Conservation (phyloP, 768 basidiomycete genomes). For the Tubosaeta sp. region DNA sequence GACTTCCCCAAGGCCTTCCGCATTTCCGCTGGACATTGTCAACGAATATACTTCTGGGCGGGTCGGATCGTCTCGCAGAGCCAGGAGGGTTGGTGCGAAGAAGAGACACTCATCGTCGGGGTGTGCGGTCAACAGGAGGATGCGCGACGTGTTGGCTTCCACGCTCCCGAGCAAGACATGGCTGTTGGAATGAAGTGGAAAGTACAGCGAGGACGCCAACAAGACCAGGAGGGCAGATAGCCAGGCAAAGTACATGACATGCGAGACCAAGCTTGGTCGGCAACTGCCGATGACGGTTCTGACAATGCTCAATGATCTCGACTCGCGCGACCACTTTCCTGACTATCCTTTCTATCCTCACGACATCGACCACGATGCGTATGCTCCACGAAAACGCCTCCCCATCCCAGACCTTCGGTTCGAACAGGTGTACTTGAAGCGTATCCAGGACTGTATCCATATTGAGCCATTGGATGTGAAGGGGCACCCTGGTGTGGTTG, state of each 20-base stretch:
- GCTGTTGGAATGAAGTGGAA: slow-evolving; percentile 23
- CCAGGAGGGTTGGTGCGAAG: slow-evolving; percentile 80
- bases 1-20: slow-evolving; percentile 65
- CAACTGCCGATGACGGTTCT: slow-evolving; percentile 15
- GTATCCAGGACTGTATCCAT: slow-evolving; percentile 50
- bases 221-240: slow-evolving; percentile 12
- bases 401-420: slow-evolving; percentile 76
- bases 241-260: slow-evolving; percentile 13
- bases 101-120: slow-evolving; percentile 96
- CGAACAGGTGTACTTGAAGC: slow-evolving; percentile 66
- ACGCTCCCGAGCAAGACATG: slow-evolving; percentile 13
- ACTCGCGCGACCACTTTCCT: slow-evolving; percentile 13
- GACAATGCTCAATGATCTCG: slow-evolving; percentile 20
- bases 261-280: slow-evolving; percentile 11
- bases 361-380: slow-evolving; percentile 12
- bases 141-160: slow-evolving; percentile 10
- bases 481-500: slow-evolving; percentile 15
- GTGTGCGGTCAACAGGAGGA: slow-evolving; percentile 83
- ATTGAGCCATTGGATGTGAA: slow-evolving; percentile 31
- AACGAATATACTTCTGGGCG: slow-evolving; percentile 49
- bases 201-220: slow-evolving; percentile 23
- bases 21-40: slow-evolving; percentile 77
- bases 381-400: slow-evolving; percentile 34
- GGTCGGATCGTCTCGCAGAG: slow-evolving; percentile 33
- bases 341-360: slow-evolving; percentile 16